Conservation (phyloP, 2,329 filamentous ascomycete genomes). For the Sarocladium strictum region DNA sequence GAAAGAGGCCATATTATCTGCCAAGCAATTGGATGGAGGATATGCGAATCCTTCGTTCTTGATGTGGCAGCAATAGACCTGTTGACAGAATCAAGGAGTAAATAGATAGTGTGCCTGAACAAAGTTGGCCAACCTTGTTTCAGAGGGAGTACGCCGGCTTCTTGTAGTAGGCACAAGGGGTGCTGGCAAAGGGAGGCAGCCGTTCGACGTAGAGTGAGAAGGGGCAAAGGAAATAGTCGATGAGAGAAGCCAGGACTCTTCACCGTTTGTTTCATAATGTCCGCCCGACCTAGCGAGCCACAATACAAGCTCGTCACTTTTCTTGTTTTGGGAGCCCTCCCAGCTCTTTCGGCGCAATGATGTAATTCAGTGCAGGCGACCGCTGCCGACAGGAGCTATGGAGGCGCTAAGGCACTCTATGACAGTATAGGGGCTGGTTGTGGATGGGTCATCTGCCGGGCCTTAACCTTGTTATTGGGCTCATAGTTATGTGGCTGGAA, state of each 20-base stretch:
- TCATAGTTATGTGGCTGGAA: neutral
- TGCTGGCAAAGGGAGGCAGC: conserved; percentile 4
- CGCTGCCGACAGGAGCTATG: neutral
- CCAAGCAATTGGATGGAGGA: neutral
- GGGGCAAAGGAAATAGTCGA: neutral
- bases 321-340: conserved; percentile 7
- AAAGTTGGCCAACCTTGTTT: neutral
- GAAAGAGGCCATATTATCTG: conserved; percentile 40
- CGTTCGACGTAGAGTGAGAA: neutral
- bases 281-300: conserved; percentile 5
- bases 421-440: neutral
- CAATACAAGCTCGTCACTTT: neutral
- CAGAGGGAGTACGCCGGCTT: neutral
- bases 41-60: neutral
- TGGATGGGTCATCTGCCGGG: conserved; percentile 1
- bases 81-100: neutral
- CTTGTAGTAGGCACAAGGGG: conserved; percentile 1
- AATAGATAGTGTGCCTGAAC: neutral
- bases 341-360: neutral
- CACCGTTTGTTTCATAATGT: conserved; percentile 4
- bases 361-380: conserved; percentile 5
- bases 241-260: neutral
- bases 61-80: neutral
- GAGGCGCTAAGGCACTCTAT: neutral
- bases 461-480: neutral